Conservation (phyloP, 2,329 filamentous ascomycete species). For the Exophiala aquamarina region DNA sequence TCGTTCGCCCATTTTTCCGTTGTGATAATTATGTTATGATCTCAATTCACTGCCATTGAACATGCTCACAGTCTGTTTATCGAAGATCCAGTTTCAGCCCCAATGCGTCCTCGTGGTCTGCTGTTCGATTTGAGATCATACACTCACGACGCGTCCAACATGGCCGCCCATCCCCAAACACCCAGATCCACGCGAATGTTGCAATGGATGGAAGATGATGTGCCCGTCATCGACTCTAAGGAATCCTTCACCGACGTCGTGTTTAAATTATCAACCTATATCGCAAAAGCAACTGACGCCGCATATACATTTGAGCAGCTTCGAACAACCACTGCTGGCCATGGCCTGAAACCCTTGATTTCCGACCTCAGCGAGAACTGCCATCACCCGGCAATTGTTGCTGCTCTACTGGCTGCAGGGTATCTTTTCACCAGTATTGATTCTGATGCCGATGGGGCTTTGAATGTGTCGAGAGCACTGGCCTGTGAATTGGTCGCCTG, state of each 20-base stretch:
- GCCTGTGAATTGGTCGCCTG: slow-evolving; percentile 64
- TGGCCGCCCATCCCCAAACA: slow-evolving; percentile 21
- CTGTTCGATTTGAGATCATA: slow-evolving; percentile 22
- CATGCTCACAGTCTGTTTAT: too few species aligned
- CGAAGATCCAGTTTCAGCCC: not conserved
- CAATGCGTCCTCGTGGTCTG: slow-evolving; percentile 18
- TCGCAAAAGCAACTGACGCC: slow-evolving; percentile 41
- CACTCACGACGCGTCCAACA: slow-evolving; percentile 12
- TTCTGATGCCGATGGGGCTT: slow-evolving; percentile 51
- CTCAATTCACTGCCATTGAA: too few species aligned
- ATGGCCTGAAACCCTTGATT: slow-evolving; percentile 40
- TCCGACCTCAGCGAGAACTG: slow-evolving; percentile 40
- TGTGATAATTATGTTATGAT: too few species aligned
- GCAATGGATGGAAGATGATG: slow-evolving; percentile 27
- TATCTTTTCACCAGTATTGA: slow-evolving; percentile 55
- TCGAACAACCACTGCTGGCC: slow-evolving; percentile 38
- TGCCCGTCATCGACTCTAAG: slow-evolving; percentile 42
- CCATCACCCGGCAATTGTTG: slow-evolving; percentile 44
- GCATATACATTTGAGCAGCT: slow-evolving; percentile 47
- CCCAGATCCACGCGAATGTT: slow-evolving; percentile 22
- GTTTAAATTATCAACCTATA: slow-evolving; percentile 43
- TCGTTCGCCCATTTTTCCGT: too few species aligned
- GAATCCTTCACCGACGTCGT: slow-evolving; percentile 41
- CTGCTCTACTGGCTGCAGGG: slow-evolving; percentile 58
- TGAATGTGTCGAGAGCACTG: slow-evolving; percentile 57